These are phyloP conservation scores for Talaromyces amestolkiae DNA, from an alignment of 2,329 filamentous ascomycete species.

Conservation along the genomic window DNA sequence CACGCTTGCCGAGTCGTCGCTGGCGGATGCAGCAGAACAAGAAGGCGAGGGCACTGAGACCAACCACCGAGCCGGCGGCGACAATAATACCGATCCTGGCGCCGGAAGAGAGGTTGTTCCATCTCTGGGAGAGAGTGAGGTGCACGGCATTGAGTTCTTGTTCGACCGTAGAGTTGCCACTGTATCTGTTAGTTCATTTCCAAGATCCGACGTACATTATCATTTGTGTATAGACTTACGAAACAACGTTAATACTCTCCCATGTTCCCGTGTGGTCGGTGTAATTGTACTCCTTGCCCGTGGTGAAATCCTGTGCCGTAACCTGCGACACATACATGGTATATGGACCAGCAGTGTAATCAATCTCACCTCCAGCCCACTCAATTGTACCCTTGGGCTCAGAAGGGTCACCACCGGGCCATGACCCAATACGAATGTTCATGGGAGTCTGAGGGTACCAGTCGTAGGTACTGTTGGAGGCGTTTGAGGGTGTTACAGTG, in stretches of 20 bases:
- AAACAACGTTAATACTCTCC: constrained; percentile 61
- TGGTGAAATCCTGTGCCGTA: constrained; percentile 57
- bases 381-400: constrained; percentile 52
- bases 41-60: constrained; percentile 35
- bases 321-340: constrained; percentile 69
- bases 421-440: constrained; percentile 67
- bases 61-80: constrained; percentile 37
- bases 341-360: constrained; percentile 66
- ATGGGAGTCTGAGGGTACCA: constrained; percentile 72
- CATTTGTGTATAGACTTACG: constrained; percentile 29
- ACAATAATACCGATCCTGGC: constrained; percentile 50
- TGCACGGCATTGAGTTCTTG: constrained; percentile 34
- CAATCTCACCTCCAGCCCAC: constrained; percentile 68
- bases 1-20: constrained; percentile 50
- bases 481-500: constrained; percentile 58
- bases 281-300: constrained; percentile 65
- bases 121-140: constrained; percentile 41
- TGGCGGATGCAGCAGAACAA: constrained; percentile 51
- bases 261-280: constrained; percentile 60
- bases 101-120: constrained; percentile 44
- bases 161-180: constrained; percentile 62
- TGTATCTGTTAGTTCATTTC: constrained; percentile 26
- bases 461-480: constrained; percentile 52
- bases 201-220: neutral
- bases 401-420: constrained; percentile 59